Evolutionary conservation across 108 stramenopile species (phyloP).

Genomic region (Hondaea fermentalgiana): DNA sequence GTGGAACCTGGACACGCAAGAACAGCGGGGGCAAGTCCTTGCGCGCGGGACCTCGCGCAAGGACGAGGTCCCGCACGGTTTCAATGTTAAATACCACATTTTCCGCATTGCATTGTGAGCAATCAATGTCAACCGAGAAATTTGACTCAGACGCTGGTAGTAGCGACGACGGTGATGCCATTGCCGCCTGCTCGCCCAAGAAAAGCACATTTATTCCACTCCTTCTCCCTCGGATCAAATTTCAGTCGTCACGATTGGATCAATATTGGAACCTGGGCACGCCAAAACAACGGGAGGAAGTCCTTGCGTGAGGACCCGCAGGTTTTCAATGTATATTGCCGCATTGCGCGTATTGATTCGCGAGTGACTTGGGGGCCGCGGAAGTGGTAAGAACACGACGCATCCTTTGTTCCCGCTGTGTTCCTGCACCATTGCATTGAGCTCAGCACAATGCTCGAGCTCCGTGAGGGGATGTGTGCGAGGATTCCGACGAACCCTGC

Average conservation of each 20-base stretch:
- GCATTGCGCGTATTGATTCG: neutral
- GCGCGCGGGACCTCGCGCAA: no score
- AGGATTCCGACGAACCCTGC: neutral
- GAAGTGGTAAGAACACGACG: neutral
- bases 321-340: neutral
- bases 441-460: neutral
- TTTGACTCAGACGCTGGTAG: no score
- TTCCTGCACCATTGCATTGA: conserved; percentile 4
- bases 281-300: neutral
- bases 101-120: no score
- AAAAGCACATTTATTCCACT: no score
- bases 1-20: no score
- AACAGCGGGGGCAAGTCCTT: no score
- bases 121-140: no score
- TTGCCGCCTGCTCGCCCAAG: no score
- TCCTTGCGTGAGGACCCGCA: neutral
- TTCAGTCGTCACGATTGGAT: neutral
- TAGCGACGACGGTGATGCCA: no score
- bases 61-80: no score
- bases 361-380: neutral
- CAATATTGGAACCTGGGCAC: neutral
- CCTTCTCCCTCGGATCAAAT: neutral
- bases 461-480: neutral
- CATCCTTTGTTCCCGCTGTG: neutral
- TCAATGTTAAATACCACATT: no score